Evolutionary conservation across 768 basidiomycete species (phyloP), one percentile per base, ranked within the genome.

Genomic region (Tylopilus intermedius): DNA sequence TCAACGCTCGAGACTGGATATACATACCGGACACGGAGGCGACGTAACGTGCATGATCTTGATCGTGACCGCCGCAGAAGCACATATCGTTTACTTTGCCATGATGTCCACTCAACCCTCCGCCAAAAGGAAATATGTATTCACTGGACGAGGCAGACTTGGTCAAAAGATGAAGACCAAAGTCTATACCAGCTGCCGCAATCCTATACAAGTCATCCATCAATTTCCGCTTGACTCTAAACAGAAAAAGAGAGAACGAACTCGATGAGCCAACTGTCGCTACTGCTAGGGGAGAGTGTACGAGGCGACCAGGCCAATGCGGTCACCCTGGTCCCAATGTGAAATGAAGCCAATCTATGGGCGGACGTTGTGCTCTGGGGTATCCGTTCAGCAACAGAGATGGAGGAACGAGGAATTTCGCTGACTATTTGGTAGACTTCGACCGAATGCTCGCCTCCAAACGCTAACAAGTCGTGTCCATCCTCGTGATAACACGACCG

Each of bases 101-200:
- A 66, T 90, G 88, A 61, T 92, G 90, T 1, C 89, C 90, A 57
- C 83, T 88, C 30, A 89, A 72, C 1, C 88, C 88, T 3, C 88
- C 88, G 26, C 88, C 90, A 61, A 92, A 91, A 6, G 79, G 69
- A 55, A 84, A 88, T 45, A 84, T 70, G 53, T 75, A 66, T 60
- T 88, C 84, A 11, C 68, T 67, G 5, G 69, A 65, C 13, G 68
- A 65, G 4, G 74, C 68, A 0, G 77, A 71, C 62, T 82, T 87
- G 40, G 81, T 81, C 57, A 91, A 76, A 22, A 86, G 71, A 64
- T 87, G 84, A 0, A 92, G 74, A 38, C 84, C 79, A 63, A 81
- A 87, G 70, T 91, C 83, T 29, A 77, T 74, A 15, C 79, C 76
- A 8, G 89, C 88, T 32, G 79, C 84, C 8, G 79, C 77, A 37